phyloP scores from a whole-genome alignment of 2,329 filamentous ascomycete genomes.

The Scedosporium minutisporum region DNA sequence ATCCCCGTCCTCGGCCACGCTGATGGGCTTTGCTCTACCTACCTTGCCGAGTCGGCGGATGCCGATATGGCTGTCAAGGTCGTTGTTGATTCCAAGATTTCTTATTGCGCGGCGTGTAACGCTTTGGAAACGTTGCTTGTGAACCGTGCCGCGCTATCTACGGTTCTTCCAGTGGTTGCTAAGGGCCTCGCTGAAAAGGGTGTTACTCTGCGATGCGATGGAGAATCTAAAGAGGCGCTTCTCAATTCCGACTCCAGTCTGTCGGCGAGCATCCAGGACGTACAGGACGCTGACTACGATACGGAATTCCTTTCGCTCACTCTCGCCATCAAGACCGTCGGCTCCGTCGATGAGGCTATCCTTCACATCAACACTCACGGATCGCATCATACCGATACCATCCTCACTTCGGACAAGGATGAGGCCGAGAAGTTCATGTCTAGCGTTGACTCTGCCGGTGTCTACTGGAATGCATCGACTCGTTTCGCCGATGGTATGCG shows the following conservation, averaged over 20 bases:
- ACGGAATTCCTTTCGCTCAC: conserved; percentile 85
- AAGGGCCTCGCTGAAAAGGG: conserved; percentile 63
- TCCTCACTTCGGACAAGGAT: conserved; percentile 61
- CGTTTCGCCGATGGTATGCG: conserved; percentile 94
- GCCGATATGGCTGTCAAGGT: conserved; percentile 61
- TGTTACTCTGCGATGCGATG: conserved; percentile 76
- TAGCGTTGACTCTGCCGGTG: conserved; percentile 77
- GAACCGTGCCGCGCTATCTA: conserved; percentile 58
- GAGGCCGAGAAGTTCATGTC: conserved; percentile 76
- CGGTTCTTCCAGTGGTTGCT: conserved; percentile 63
- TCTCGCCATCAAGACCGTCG: conserved; percentile 74
- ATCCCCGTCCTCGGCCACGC: conserved; percentile 96
- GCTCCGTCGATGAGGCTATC: conserved; percentile 60
- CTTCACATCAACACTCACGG: conserved; percentile 85
- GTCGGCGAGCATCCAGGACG: conserved; percentile 48
- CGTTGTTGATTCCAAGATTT: conserved; percentile 83
- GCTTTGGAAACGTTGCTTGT: conserved; percentile 86
- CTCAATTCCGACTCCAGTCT: conserved; percentile 30
- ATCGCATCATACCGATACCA: conserved; percentile 88
- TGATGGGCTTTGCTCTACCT: conserved; percentile 83
- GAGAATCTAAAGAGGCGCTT: conserved; percentile 55
- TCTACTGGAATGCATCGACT: conserved; percentile 95
- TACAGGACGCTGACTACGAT: conserved; percentile 62
- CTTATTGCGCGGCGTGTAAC: conserved; percentile 94
- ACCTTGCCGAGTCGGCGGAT: conserved; percentile 72